A percentile compares a stretch with the other conserved stretches of the same genome.
Evolutionary conservation across 306 rosid genomes (phyloP).

Genomic region (Prunus kanzakura): DNA sequence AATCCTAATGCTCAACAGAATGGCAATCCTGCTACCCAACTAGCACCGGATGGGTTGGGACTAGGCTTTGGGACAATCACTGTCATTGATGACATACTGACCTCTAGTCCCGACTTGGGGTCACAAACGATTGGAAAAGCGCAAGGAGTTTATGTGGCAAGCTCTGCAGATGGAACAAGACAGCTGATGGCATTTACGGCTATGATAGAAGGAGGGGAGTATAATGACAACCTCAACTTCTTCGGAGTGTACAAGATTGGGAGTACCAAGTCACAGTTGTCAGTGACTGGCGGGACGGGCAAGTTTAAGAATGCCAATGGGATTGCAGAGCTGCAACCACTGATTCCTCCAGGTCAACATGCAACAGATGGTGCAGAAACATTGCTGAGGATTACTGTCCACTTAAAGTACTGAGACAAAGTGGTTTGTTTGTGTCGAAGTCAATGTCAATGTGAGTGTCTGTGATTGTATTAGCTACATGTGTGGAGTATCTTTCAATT

Average conservation of each 20-base stretch:
- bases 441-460: not conserved
- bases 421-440: slow-evolving; percentile 14
- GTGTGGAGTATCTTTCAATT: slow-evolving; percentile 7
- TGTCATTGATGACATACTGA: slow-evolving; percentile 71
- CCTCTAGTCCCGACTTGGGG: slow-evolving; percentile 68
- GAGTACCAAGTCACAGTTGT: slow-evolving; percentile 65
- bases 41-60: slow-evolving; percentile 86
- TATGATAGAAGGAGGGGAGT: slow-evolving; percentile 89
- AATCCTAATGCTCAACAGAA: slow-evolving; percentile 27
- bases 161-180: slow-evolving; percentile 81
- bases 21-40: slow-evolving; percentile 32
- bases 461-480: not conserved
- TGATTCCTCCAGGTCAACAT: slow-evolving; percentile 87
- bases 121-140: slow-evolving; percentile 78
- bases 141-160: slow-evolving; percentile 88
- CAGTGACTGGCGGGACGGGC: slow-evolving; percentile 82
- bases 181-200: slow-evolving; percentile 95
- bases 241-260: slow-evolving; percentile 77
- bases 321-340: slow-evolving; percentile 69
- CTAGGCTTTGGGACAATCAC: slow-evolving; percentile 91
- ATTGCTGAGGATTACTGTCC: slow-evolving; percentile 63
- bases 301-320: slow-evolving; percentile 87
- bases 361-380: slow-evolving; percentile 90
- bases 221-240: slow-evolving; percentile 81
- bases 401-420: slow-evolving; percentile 48